A percentile compares a stretch with the other conserved stretches of the same genome.
These are phyloP conservation scores for Furcasterigmium furcatum DNA, from an alignment of 2,329 filamentous ascomycete species.

Conservation along the genomic window DNA sequence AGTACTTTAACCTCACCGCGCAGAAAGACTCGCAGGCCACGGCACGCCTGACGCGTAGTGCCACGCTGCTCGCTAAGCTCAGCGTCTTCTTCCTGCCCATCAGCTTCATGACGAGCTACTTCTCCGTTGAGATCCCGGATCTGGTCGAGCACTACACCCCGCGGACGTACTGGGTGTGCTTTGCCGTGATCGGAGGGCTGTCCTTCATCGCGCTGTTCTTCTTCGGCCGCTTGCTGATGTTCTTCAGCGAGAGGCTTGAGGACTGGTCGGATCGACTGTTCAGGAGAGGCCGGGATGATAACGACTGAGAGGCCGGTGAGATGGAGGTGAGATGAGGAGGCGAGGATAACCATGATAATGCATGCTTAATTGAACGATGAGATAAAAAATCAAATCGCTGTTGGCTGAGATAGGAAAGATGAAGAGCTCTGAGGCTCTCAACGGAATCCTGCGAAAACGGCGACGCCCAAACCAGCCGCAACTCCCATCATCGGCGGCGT, in stretches of 20 bases:
- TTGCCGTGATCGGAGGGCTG: slow-evolving; percentile 58
- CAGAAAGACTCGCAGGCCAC: slow-evolving; percentile 73
- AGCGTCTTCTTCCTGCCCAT: slow-evolving; percentile 75
- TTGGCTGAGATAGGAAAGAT: too few relatives aligned
- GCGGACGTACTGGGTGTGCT: slow-evolving; percentile 64
- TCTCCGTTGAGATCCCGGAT: slow-evolving; percentile 61
- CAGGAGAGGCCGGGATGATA: not conserved
- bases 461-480: slow-evolving; percentile 9
- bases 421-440: slow-evolving; percentile 1
- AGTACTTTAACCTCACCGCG: slow-evolving; percentile 77
- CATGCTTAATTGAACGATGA: too few relatives aligned
- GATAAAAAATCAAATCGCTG: too few relatives aligned
- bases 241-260: slow-evolving; percentile 41
- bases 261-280: slow-evolving; percentile 20
- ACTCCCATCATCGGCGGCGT: slow-evolving; percentile 7
- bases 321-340: too few relatives aligned
- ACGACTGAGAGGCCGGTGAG: not conserved
- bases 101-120: slow-evolving; percentile 72
- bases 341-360: too few relatives aligned
- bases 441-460: slow-evolving; percentile 7
- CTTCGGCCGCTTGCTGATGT: slow-evolving; percentile 42
- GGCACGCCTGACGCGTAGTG: slow-evolving; percentile 68
- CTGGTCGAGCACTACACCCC: slow-evolving; percentile 55
- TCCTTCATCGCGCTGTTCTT: slow-evolving; percentile 58
- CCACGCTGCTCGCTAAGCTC: slow-evolving; percentile 69